A percentile compares a stretch with the other conserved stretches of the same genome.
Conservation (phyloP, 495 filamentous ascomycete genomes). For the Xylaria scruposa region DNA sequence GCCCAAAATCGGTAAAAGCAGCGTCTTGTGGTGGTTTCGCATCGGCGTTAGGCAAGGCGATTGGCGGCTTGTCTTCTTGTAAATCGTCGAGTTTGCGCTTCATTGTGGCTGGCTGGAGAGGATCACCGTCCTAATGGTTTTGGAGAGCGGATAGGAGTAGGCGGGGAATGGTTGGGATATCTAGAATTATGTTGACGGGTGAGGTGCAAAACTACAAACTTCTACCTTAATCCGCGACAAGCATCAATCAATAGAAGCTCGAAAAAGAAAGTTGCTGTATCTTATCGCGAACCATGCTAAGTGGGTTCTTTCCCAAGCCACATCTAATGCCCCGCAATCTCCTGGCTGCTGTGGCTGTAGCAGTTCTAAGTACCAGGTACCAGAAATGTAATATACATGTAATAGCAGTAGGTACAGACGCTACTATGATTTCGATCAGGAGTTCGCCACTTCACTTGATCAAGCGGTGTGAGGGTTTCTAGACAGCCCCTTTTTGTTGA, state of each 20-base stretch:
- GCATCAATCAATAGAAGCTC: neutral
- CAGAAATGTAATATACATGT: neutral
- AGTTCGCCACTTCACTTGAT: neutral
- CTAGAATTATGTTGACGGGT: neutral
- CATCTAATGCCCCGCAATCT: constrained; percentile 1
- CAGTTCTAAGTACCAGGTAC: too few relatives aligned
- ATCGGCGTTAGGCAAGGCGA: constrained; percentile 12
- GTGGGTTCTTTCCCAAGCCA: neutral
- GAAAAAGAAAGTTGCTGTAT: constrained; percentile 23
- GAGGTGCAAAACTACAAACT: neutral
- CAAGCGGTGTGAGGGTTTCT: neutral
- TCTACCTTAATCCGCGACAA: neutral
- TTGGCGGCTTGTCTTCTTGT: constrained; percentile 20
- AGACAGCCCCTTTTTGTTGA: constrained; percentile 7
- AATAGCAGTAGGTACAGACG: neutral
- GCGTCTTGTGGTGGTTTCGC: constrained; percentile 30
- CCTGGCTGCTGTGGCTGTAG: constrained; percentile 2
- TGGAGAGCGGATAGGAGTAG: neutral
- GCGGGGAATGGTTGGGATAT: neutral
- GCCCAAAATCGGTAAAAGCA: constrained; percentile 65
- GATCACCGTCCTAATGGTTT: neutral
- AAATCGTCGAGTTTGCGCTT: constrained; percentile 62
- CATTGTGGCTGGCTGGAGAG: constrained; percentile 39
- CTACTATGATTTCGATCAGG: neutral
- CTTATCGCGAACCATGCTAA: constrained; percentile 15